Base-by-base conservation (phyloP, 164 flowering plant species). In the Liquidambar formosana region DNA sequence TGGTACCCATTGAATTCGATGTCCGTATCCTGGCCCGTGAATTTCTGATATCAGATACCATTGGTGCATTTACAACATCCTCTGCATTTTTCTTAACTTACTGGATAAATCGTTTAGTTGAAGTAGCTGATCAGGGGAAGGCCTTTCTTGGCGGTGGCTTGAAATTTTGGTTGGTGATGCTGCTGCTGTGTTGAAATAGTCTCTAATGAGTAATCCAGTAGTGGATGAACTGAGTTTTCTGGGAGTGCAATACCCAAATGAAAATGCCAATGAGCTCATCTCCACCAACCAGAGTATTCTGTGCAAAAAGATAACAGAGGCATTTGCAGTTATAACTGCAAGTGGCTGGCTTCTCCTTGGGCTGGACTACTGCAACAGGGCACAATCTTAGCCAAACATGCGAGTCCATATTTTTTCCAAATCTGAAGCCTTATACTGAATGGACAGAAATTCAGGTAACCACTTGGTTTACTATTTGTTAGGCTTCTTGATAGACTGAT, bases 261-360 rank as follows among this genome's bases (percentile, higher is more conserved):
- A 71, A 65, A 71, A 74, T 68, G 76, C 69, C 26, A 80, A 21
- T n/a, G 83, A 68, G 57, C 69, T 74, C 83, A 80, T 80, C 49
- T 60, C 56, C 57, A 56, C 57, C 67, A 33, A 38, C 26, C 59
- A 56, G n/a, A n/a, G n/a, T 53, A 62, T 10, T 21, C 25, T 60
- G 44, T n/a, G n/a, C n/a, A 28, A 14, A 64, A 19, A 27, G 67
- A 64, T 63, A 57, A 38, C 8, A 59, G 45, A 53, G 59, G 54
- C 41, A 26, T 43, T 25, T 52, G 66, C 5, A 33, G 23, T 26
- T 58, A 28, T 26, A 58, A 26, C n/a, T 6, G 61, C 10, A 6
- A 6, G 41, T 2, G 41, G 41, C 41, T 33, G 41, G 41, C 6
- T 33, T 33, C 4, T 2, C 2, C 16, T 12, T 16, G 16, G n/a